Conservation (phyloP, 331 rosid species). For the Saraca asoca region DNA sequence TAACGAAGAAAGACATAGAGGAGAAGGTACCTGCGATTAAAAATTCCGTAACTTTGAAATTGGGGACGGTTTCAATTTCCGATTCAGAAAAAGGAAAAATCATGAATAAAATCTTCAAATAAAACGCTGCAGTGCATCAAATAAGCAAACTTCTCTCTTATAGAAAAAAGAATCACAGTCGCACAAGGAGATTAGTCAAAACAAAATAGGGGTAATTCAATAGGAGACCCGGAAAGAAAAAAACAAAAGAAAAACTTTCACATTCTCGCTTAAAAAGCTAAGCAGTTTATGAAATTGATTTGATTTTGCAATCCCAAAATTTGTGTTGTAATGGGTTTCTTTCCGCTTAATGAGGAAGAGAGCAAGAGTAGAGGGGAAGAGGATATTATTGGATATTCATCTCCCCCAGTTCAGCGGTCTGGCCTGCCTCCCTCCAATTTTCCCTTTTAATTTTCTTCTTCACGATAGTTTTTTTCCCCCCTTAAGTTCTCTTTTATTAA, state of each 20-base stretch:
- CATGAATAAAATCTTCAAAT: neutral
- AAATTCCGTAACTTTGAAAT: neutral
- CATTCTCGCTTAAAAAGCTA: neutral
- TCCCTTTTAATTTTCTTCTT: neutral
- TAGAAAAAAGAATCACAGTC: no score
- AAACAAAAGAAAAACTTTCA: neutral
- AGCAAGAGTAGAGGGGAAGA: neutral
- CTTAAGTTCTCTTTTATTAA: no score
- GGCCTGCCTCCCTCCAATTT: neutral
- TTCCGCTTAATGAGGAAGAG: neutral
- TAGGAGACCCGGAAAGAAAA: neutral
- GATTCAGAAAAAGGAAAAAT: neutral
- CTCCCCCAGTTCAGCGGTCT: neutral
- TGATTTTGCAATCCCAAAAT: no score
- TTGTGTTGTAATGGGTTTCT: neutral
- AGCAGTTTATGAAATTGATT: no score
- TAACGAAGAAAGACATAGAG: neutral
- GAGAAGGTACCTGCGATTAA: constrained; percentile 37
- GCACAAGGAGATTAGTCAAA: neutral
- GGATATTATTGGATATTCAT: constrained; percentile 36
- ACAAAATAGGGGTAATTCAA: no score
- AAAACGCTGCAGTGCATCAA: constrained; percentile 14
- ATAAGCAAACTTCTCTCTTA: neutral
- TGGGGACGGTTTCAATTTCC: constrained; percentile 33
- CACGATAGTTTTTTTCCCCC: no score